Conservation (phyloP, 2,329 filamentous ascomycete genomes). For the Claviceps capensis region DNA sequence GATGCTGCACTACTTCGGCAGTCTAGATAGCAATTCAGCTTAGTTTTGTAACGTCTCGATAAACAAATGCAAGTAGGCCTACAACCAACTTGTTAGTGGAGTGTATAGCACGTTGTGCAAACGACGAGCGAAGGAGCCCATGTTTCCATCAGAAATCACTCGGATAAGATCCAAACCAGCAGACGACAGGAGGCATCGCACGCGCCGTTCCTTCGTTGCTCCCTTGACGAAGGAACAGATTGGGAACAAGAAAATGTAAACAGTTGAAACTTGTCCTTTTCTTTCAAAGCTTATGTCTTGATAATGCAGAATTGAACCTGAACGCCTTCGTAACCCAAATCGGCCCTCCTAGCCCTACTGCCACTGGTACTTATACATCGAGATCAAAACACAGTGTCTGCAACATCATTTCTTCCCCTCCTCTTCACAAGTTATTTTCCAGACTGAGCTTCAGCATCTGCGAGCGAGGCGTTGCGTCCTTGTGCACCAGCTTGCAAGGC, state of each 20-base stretch:
- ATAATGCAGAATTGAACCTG: slow-evolving; percentile 18
- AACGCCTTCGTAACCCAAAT: slow-evolving; percentile 25
- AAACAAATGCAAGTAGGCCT: neutral
- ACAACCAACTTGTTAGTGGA: neutral
- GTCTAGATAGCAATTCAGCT: slow-evolving; percentile 2
- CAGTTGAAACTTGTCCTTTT: neutral
- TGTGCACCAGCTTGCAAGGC: too few relatives aligned
- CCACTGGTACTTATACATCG: slow-evolving; percentile 21
- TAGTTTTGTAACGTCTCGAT: neutral
- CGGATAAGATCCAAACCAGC: too few relatives aligned
- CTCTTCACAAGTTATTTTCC: neutral
- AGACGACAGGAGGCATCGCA: too few relatives aligned
- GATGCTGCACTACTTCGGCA: neutral
- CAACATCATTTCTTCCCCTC: neutral
- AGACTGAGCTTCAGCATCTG: neutral
- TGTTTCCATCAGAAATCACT: too few relatives aligned
- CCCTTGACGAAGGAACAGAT: neutral
- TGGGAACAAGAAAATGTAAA: neutral
- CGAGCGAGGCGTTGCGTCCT: too few relatives aligned
- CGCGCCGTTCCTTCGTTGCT: neutral
- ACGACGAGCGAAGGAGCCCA: neutral
- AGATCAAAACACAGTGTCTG: slow-evolving; percentile 11
- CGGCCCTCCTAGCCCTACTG: slow-evolving; percentile 12
- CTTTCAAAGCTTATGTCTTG: slow-evolving; percentile 1
- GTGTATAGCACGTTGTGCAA: neutral